Base-by-base conservation (phyloP, 805 yeast species). In the Saturnispora ahearnii region DNA sequence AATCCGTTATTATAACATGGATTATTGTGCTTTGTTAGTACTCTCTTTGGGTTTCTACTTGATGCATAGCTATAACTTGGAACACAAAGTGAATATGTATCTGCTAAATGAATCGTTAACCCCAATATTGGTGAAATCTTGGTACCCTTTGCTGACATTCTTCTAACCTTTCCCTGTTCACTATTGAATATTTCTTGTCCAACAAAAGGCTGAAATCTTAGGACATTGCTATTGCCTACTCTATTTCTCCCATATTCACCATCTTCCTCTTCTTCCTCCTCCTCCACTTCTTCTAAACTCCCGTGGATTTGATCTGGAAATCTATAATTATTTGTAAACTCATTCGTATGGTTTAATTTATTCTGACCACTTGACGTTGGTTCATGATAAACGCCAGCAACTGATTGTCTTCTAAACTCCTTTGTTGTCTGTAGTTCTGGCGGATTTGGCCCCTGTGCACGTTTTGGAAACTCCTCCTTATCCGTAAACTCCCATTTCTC, bases 11-110 rank as follows among this genome's bases (percentile, higher is more conserved):
- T 88, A 52, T 71, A 75, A 51, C 76, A 78, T 0, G 91, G 93
- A 59, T 88, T 95, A 63, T 81, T 79, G 3, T 97, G 97, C 63
- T 93, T 91, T 0, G 99, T 95, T 41, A 93, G 70, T 3, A 89
- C 96, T 50, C 99, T 72, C 53, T 87, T 80, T 3, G 99, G 99
- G 62, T 93, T 93, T 52, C 87, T 81, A 3, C 88, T 76, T 15
- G 87, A 78, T 56, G 84, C 83, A 65, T 93, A 93, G 54, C 82
- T 81, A 67, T 88, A 93, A 33, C 73, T 76, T 0, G 97, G 87
- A 53, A 88, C 85, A 67, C 97, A 91, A 50, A 91, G 76, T 9
- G 85, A 72, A 64, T 86, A 93, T 0, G 96, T 84, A 21, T 89
- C 79, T 2, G 91, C 76, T 46, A 93, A 69, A 44, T 85, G 79